Conservation (phyloP, 371 early-diverging fungal genomes). For the Circinella minor region DNA sequence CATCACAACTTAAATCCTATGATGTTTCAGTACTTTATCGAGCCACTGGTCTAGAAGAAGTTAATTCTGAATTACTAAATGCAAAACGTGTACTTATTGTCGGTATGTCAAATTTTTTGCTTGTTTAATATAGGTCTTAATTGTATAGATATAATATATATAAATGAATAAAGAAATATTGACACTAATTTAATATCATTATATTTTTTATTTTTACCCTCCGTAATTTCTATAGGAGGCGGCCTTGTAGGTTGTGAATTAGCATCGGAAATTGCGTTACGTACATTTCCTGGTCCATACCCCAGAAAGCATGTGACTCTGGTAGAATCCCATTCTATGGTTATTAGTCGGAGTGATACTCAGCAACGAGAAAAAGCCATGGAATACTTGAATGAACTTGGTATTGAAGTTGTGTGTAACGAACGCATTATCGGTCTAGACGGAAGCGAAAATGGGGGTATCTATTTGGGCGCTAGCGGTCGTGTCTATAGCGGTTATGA, state of each 20-base stretch:
- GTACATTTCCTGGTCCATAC: conserved; percentile 30
- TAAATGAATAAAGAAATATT: background rate
- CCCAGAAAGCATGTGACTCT: conserved; percentile 60
- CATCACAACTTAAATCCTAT: conserved; percentile 52
- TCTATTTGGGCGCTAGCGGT: conserved; percentile 25
- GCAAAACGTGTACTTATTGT: conserved; percentile 58
- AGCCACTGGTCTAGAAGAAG: conserved; percentile 27
- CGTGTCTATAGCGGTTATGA: conserved; percentile 30
- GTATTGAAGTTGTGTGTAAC: conserved; percentile 67
- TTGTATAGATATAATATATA: background rate
- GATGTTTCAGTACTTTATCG: conserved; percentile 48
- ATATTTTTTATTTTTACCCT: background rate
- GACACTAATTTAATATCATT: background rate
- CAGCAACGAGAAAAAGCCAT: conserved; percentile 52
- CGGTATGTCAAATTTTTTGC: conserved; percentile 21
- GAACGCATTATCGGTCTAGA: conserved; percentile 52
- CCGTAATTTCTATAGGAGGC: conserved; percentile 49
- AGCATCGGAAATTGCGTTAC: conserved; percentile 59
- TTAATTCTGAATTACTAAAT: conserved; percentile 55
- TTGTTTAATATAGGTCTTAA: background rate
- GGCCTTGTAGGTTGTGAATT: conserved; percentile 73
- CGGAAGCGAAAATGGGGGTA: conserved; percentile 31
- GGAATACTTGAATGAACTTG: conserved; percentile 54
- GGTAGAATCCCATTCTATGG: conserved; percentile 46
- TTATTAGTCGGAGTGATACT: conserved; percentile 40